Evolutionary conservation across 331 rosid species (phyloP).

Genomic region (Erythrophleum ivorense): DNA sequence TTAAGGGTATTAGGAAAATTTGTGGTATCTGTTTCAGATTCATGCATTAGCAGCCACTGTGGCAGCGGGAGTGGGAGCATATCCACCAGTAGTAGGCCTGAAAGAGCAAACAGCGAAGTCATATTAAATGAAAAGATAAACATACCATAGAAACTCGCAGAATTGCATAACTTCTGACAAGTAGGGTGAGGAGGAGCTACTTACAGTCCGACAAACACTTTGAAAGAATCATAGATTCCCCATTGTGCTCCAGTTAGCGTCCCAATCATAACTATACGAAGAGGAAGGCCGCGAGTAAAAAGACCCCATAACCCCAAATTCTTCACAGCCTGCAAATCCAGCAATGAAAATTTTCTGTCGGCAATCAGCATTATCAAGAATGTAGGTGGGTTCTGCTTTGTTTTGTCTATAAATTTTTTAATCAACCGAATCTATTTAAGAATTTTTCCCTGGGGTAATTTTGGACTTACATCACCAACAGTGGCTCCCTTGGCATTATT

Average conservation of each 20-base stretch:
- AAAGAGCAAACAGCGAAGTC: constrained; percentile 33
- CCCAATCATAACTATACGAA: constrained; percentile 80
- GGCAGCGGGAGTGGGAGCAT: constrained; percentile 45
- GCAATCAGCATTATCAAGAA: constrained; percentile 9
- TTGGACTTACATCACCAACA: constrained; percentile 69
- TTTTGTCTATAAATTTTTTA: background rate
- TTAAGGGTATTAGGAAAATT: background rate
- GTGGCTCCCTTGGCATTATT: constrained; percentile 89
- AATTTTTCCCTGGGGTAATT: background rate
- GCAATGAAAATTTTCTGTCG: constrained; percentile 8
- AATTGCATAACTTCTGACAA: background rate
- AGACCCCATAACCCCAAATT: constrained; percentile 68
- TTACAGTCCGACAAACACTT: constrained; percentile 82
- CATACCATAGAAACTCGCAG: background rate
- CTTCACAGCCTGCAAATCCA: constrained; percentile 70
- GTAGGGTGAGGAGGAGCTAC: constrained; percentile 31
- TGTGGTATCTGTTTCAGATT: constrained; percentile 30
- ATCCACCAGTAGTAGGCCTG: constrained; percentile 89
- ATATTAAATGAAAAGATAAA: background rate
- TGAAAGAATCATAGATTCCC: constrained; percentile 73
- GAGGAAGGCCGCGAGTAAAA: constrained; percentile 84
- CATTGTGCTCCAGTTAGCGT: constrained; percentile 77
- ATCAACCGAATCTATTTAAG: background rate
- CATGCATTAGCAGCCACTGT: constrained; percentile 29
- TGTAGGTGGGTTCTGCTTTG: background rate